Evolutionary conservation across 148 eudicot species (phyloP).

Genomic region (Nepenthes mirabilis): DNA sequence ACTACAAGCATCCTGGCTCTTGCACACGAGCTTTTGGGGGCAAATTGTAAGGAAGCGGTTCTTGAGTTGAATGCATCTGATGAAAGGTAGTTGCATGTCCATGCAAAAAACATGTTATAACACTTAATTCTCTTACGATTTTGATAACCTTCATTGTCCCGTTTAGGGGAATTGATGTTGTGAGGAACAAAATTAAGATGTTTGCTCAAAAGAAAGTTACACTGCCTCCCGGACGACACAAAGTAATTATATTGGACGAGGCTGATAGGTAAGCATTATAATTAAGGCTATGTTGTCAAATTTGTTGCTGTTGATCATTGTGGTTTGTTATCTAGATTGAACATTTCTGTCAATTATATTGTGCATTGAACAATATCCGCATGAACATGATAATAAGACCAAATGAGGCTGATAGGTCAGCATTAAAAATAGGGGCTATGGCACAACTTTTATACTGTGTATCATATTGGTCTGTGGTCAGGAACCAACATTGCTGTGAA

Average conservation of each 20-base stretch:
- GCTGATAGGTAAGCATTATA: constrained; percentile 66
- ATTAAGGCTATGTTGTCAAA: neutral
- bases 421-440: too few relatives aligned
- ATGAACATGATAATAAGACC: neutral
- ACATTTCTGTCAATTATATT: neutral
- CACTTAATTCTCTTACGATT: neutral
- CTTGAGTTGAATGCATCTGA: constrained; percentile 95
- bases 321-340: too few relatives aligned
- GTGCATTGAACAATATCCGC: neutral
- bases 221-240: constrained; percentile 84
- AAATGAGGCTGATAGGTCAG: too few relatives aligned
- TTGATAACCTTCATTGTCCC: neutral
- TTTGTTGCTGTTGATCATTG: neutral
- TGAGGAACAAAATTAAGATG: constrained; percentile 98
- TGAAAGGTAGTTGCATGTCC: constrained; percentile 40
- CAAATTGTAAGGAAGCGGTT: constrained; percentile 80
- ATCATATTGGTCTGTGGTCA: too few relatives aligned
- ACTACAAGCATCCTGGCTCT: constrained; percentile 96
- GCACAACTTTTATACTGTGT: too few relatives aligned
- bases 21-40: constrained; percentile 84
- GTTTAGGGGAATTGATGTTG: constrained; percentile 86
- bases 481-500: too few relatives aligned
- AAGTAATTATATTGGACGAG: constrained; percentile 84
- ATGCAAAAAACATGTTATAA: neutral
- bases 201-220: constrained; percentile 98